Base-by-base conservation (phyloP, 169 alveolate genomes). In the Cryptosporidium xiaoi region DNA sequence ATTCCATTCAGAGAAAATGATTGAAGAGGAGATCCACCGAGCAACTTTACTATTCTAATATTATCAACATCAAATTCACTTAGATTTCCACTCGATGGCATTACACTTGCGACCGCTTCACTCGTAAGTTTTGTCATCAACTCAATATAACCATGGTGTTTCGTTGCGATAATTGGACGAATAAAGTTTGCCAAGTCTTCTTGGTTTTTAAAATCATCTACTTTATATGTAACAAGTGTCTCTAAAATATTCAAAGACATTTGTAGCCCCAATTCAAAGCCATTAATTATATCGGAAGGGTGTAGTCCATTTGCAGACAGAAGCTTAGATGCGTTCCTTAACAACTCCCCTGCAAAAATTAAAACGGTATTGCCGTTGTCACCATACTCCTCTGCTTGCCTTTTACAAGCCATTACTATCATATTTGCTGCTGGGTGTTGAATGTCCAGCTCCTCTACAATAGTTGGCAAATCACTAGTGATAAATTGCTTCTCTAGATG, bases 341-440 rank as follows among this genome's bases (percentile, higher is more conserved):
- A 93, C 77, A 99, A 96, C 89, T 98, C 99, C 24, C 99, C 99
- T 29, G 99, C 98, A 31, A 99, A 84, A 29, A 98, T 94, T 83
- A 99, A 96, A 55, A 97, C 98, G 13, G 98, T 94, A 96, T 98
- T 99, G 51, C 99, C 97, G 67, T 98, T 99, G 89, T 98, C 99
- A 4, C 99, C 99, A 71, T 94, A 96, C 93, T 99, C 99, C 64
- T 91, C 93, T 71, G 97, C 97, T 96, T 97, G 96, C 85, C 97
- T 95, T 90, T 98, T 96, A 27, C 99, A 98, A n/a, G 99, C 99
- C 95, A 95, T 94, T 50, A 96, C 98, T 51, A 99, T 90, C 93
- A 99, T 95, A 92, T 97, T 97, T 18, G 99, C 99, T 36, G 99
- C 99, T 36, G 99, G 99, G 91, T 99, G 99, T 91, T 97, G 96